These are phyloP conservation scores for Endothia cerciana DNA, from an alignment of 2,329 filamentous ascomycete genomes.

Conservation along the genomic window DNA sequence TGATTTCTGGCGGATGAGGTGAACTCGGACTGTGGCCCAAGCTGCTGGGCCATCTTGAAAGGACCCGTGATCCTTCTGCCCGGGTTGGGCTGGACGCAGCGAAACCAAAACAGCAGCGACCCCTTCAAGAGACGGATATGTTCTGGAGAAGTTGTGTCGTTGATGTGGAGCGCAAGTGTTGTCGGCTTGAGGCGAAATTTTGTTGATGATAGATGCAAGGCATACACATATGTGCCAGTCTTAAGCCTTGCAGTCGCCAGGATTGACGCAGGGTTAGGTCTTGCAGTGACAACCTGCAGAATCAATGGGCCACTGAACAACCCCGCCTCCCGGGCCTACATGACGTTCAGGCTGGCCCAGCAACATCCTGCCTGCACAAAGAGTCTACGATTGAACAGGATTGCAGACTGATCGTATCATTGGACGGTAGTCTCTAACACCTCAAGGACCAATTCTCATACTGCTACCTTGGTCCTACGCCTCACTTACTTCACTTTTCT, in stretches of 20 bases:
- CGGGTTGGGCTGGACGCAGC: constrained; percentile 1
- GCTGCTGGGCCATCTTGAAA: constrained; percentile 23
- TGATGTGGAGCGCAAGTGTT: neutral
- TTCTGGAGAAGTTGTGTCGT: neutral
- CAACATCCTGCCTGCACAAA: neutral
- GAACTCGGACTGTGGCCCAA: constrained; percentile 27
- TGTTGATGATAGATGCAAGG: neutral
- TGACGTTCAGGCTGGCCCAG: neutral
- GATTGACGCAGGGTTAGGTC: too few species aligned
- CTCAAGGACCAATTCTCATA: neutral
- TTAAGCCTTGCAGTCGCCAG: too few species aligned
- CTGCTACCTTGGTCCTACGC: neutral
- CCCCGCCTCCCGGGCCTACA: too few species aligned
- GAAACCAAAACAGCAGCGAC: neutral
- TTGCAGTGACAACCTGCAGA: neutral
- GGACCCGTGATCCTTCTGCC: constrained; percentile 5
- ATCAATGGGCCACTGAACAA: neutral
- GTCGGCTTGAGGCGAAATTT: neutral
- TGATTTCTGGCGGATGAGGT: constrained; percentile 33
- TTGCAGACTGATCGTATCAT: neutral
- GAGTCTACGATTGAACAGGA: neutral
- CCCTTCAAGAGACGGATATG: neutral
- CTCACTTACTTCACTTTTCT: neutral
- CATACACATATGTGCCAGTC: neutral
- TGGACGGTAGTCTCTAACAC: neutral